Percentiles rank a stretch among this genome's conserved stretches.
Conservation (phyloP, 108 stramenopile genomes). For the Schizochytrium sp. region DNA sequence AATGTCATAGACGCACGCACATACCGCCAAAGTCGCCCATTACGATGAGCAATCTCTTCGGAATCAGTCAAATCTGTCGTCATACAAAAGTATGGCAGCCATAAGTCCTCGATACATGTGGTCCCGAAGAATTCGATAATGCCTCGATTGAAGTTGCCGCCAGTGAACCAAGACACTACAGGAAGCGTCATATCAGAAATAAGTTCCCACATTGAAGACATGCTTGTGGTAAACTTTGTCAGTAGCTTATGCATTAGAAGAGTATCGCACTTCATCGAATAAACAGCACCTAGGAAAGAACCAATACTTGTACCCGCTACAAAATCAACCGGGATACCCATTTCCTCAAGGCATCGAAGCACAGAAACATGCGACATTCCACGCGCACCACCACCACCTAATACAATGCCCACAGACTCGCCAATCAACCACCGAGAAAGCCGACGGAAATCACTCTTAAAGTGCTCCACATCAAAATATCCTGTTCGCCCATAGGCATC, state of each 20-base stretch:
- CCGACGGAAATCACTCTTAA: constrained; percentile 54
- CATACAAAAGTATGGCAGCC: constrained; percentile 71
- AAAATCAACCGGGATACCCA: constrained; percentile 65
- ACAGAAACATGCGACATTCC: constrained; percentile 69
- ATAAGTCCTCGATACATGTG: constrained; percentile 67
- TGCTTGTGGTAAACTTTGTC: not conserved
- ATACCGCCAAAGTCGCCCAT: constrained; percentile 65
- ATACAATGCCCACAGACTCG: constrained; percentile 64
- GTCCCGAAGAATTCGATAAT: constrained; percentile 39
- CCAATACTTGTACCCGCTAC: constrained; percentile 68
- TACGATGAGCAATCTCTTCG: constrained; percentile 31
- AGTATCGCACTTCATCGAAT: constrained; percentile 5
- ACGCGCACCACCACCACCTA: constrained; percentile 68
- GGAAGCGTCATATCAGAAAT: constrained; percentile 65
- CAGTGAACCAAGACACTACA: constrained; percentile 60
- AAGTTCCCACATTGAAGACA: constrained; percentile 13
- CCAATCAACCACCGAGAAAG: constrained; percentile 63
- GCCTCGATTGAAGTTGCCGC: constrained; percentile 61
- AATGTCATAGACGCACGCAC: constrained; percentile 69
- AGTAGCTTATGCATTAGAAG: not conserved
- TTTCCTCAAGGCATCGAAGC: constrained; percentile 63
- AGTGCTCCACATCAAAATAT: not conserved
- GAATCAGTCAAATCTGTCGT: constrained; percentile 65
- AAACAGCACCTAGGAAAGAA: constrained; percentile 66
- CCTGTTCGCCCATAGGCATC: not conserved